These are phyloP conservation scores for Teratosphaeria gauchensis DNA, from an alignment of 2,329 filamentous ascomycete species.

Conservation along the genomic window DNA sequence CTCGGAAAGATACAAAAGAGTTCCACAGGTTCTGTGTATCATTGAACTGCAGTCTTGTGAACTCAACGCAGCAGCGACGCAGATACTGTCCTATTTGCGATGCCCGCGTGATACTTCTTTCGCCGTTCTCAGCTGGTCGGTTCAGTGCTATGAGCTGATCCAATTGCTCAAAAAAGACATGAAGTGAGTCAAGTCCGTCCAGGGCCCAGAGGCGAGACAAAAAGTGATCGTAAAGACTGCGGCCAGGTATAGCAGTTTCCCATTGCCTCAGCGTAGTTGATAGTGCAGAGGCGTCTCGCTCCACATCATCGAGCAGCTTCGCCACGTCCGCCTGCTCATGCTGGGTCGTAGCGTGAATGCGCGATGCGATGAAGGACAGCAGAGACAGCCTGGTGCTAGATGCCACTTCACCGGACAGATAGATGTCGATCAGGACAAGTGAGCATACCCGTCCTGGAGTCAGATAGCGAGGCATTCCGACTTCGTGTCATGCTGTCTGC, in stretches of 20 bases:
- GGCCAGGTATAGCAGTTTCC: constrained; percentile 51
- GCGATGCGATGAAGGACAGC: constrained; percentile 67
- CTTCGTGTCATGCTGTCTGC: background rate
- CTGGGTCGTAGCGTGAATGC: constrained; percentile 35
- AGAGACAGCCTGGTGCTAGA: constrained; percentile 48
- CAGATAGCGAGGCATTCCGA: constrained; percentile 65
- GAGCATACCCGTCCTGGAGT: constrained; percentile 84
- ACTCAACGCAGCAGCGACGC: constrained; percentile 67
- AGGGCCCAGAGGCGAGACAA: constrained; percentile 74
- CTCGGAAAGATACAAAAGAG: constrained; percentile 68
- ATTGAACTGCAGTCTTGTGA: constrained; percentile 67
- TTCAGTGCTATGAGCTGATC: constrained; percentile 26
- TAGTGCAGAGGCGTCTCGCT: constrained; percentile 30
- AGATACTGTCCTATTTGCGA: constrained; percentile 78
- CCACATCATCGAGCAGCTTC: constrained; percentile 2
- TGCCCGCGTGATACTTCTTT: constrained; percentile 46
- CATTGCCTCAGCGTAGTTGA: constrained; percentile 9
- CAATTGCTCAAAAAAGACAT: constrained; percentile 51
- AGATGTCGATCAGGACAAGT: constrained; percentile 70
- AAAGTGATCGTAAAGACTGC: constrained; percentile 80
- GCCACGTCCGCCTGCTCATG: constrained; percentile 8
- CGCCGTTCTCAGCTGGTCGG: background rate
- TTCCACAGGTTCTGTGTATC: constrained; percentile 73
- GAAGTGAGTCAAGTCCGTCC: constrained; percentile 70
- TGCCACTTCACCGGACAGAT: constrained; percentile 33